Evolutionary conservation across 2,329 filamentous ascomycete species (phyloP), one percentile per base, ranked within the genome.

Genomic region (Penicillium paneum): DNA sequence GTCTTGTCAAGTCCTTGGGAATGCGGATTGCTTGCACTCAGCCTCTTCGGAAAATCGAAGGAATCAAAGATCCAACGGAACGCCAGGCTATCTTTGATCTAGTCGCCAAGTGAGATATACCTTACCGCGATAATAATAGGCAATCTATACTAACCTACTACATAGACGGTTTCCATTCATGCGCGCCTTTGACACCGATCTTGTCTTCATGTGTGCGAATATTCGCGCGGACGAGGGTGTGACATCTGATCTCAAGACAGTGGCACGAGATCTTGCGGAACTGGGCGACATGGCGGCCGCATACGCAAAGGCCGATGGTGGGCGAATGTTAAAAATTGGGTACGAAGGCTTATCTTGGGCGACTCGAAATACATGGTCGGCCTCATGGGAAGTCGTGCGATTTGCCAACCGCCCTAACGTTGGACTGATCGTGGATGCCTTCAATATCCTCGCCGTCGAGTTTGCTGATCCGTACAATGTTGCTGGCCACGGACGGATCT

Each of bases 341-440:
- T 71, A 71, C 49, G 68, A 71, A 43, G 69, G 68, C 0, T 46
- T 71, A 1, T 70, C 68, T 0, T 71, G 69, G 69, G 68, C 69
- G 2, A 54, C 53, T 15, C 54, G 68, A 12, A 71, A 71, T 49
- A 71, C 69, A 8, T 71, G 69, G 69, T 62, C 67, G 0, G 55
- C 68, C 0, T 66, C 65, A 10, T 71, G 68, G 69, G 69, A 71
- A 55, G 68, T 39, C 0, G 69, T 71, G 29, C 64, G 66, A 13
- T 62, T 66, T 40, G 68, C 69, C 7, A 71, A 71, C 44, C 64
- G 67, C 1, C 50, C 54, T 0, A 71, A 71, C 51, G 68, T 71
- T 0, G 69, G 69, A 1, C 46, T 71, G 39, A 62, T 71, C n/a
- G 17, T 71, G 3, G 69, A 71, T 49, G 63, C 68, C 0, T 71